Evolutionary conservation across 345 rosid genomes (phyloP), one percentile per base, ranked within the genome.

Genomic region (Bruguiera gymnorhiza): DNA sequence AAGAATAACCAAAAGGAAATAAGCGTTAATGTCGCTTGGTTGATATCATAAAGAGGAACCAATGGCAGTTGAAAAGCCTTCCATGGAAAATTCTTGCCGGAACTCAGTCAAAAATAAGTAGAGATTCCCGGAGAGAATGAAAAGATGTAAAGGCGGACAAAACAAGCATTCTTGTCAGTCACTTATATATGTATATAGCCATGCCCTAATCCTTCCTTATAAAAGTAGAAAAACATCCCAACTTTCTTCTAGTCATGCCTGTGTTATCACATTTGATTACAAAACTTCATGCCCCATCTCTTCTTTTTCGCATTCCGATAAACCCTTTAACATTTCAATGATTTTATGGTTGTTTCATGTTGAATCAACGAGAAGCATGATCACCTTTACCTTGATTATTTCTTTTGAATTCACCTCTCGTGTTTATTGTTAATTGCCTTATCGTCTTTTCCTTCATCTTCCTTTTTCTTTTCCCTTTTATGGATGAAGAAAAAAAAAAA

Each of bases 41-140:
- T 91, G 96, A 85, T 82, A 81, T 62, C 83, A 81, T 79, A 88
- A 94, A 92, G 91, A 86, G 89, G 74, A 86, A 90, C 90, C 85
- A 81, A 83, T 43, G 71, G 79, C 86, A 83, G 87, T 82, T 73
- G 75, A 80, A 89, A 89, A 83, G 89, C 84, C 46, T 85, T 84
- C 85, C 81, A 75, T 76, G 78, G 82, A 85, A 83, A 78, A 69
- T 81, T 86, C 86, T 73, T 83, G 88, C 86, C 84, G 83, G 91
- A 55, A 8, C 15, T 55, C 59, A 23, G 59, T 26, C 59, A 55
- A 55, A 55, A 26, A n/a, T n/a, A 11, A 55, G 24, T 55, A 55
- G 59, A 55, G 59, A 39, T 39, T 9, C 46, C 15, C 46, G 10
- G 46, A 80, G 83, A 55, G 59, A 26, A 55, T 55, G 59, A 55